Evolutionary conservation across 2,329 filamentous ascomycete species (phyloP), one percentile per base, ranked within the genome.

Genomic region (Fusarium austroafricanum): DNA sequence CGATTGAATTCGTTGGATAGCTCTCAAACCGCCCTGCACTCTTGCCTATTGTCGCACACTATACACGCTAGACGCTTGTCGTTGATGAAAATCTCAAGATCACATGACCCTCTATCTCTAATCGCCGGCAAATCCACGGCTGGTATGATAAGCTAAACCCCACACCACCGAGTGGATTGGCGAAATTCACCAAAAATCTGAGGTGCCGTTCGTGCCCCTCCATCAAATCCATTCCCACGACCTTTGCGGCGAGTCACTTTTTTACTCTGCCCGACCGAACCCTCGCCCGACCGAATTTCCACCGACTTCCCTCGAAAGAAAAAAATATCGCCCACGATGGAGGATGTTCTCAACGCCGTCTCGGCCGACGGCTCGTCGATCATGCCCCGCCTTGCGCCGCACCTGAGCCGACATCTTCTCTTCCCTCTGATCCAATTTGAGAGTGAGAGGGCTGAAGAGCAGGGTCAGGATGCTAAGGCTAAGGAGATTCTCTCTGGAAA

Each of bases 391-490:
- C 86, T 99, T 77, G 92, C 97, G 79, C 90, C 90, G 73, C 90
- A 96, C 80, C 92, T 99, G 80, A 96, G 97, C 85, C 90, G 96
- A 73, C 96, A 99, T 81, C 87, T 99, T 75, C 92, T 98, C 78
- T 99, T 97, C 83, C 96, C 96, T 71, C 88, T 99, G 69, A 90
- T 99, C 79, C 94, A 97, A 83, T 97, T 97, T 82, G 87, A 92
- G 76, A 90, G 90, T 76, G 90, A 91, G 77, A 90, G 93, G 79
- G 91, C 97, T 71, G 90, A 94, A 79, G 92, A 94, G 76, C 87
- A 89, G 73, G 87, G 86, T 75, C 84, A 87, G 63, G 83, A 83
- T 65, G 81, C 78, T 38, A 82, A 86, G 80, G 82, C 87, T 56
- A 85, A 85, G 75, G 90, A 94, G 79, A 90, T 97, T 75, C 90